Evolutionary conservation across 805 yeast species (phyloP), one percentile per base, ranked within the genome.

Genomic region (Wickerhamomyces subpelliculosus): DNA sequence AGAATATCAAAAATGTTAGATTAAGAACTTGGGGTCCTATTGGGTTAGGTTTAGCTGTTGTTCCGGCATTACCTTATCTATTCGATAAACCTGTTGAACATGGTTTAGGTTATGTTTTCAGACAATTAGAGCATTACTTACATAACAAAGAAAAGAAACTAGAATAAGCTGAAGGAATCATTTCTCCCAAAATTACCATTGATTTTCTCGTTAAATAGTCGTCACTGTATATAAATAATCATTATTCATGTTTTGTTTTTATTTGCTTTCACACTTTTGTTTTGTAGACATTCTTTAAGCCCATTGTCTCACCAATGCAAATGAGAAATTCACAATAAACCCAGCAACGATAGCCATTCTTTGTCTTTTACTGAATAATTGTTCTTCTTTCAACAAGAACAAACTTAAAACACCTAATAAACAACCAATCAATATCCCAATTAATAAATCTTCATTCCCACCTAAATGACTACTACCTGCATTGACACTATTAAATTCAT

Each of bases 41-140:
- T 22, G 84, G 70, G n/a, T 46, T 81, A 19, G 95, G 95, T 31
- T 65, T 84, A 47, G 78, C 82, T 1, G 73, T 83, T 25, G 93
- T 84, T 26, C 95, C 95, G 1, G 61, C 78, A 22, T 65, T 84
- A 45, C 95, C 95, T 4, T 82, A 78, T 52, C 52, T 84, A 47
- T 84, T 84, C 48, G 95, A 84, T 58, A 84, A 83, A 58, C 94
- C 94, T 1, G 86, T 83, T 21, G 95, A 85, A 55, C 66, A 71
- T 23, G 78, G 75, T 0, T 66, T 84, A 22, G 90, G 80, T 46
- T 71, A 61, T 52, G 62, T 70, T 1, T 84, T 84, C 56, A 82
- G 68, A 28, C 60, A 69, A 45, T 74, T 76, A 13, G 70, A 64
- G 43, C 62, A 57, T 24, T 40, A 44, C 28, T 49, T 48, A 34